These are phyloP conservation scores for Xylaria palmicola DNA, from an alignment of 495 filamentous ascomycete genomes.

Conservation along the genomic window DNA sequence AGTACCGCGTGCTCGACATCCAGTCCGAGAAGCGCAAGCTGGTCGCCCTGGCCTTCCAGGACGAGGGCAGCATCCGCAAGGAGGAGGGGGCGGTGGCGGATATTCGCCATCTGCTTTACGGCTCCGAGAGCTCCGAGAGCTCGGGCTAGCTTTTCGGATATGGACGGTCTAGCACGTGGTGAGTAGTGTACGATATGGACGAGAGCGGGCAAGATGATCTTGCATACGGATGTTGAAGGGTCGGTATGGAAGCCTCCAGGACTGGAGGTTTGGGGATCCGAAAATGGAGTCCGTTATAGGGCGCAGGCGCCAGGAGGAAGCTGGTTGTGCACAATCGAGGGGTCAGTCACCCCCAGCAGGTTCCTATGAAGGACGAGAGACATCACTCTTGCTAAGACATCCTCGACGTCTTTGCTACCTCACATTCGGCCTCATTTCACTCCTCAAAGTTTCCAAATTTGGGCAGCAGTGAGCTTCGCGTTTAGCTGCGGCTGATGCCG, in stretches of 20 bases:
- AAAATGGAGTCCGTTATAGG: too few relatives aligned
- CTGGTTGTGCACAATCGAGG: too few relatives aligned
- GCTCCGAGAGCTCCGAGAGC: background rate
- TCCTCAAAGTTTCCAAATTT: too few relatives aligned
- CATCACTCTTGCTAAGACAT: too few relatives aligned
- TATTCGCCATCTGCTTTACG: conserved; percentile 14
- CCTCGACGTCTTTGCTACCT: too few relatives aligned
- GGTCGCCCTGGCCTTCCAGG: conserved; percentile 73
- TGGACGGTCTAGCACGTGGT: background rate
- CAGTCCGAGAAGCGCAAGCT: conserved; percentile 80
- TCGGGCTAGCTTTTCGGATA: background rate
- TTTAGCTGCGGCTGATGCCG: too few relatives aligned
- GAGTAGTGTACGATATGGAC: background rate
- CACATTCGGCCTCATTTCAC: too few relatives aligned
- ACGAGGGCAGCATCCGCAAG: conserved; percentile 35
- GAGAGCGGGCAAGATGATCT: background rate
- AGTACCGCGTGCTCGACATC: conserved; percentile 79
- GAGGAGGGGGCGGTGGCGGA: conserved; percentile 4
- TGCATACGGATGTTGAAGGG: background rate
- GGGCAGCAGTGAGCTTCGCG: too few relatives aligned
- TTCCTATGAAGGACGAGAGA: too few relatives aligned
- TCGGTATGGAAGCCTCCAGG: background rate
- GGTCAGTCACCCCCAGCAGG: too few relatives aligned
- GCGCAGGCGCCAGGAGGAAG: too few relatives aligned
- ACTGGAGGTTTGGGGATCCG: too few relatives aligned